Evolutionary conservation across 306 rosid genomes (phyloP), one percentile per base, ranked within the genome.

Genomic region (Elaeagnus macrophylla): DNA sequence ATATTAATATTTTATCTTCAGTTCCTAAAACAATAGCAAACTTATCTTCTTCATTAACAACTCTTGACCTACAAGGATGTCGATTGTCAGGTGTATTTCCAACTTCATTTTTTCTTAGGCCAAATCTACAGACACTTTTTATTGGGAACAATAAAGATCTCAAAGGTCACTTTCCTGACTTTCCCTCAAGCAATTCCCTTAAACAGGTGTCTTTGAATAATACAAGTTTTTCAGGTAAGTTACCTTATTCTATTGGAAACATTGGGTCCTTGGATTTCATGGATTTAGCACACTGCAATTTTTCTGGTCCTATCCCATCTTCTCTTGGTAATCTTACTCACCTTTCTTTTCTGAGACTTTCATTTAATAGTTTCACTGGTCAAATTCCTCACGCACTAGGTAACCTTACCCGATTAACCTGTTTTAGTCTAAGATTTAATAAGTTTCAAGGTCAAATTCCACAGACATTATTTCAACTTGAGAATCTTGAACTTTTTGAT

Each of bases 21-120:
- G 8, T 48, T 5, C 70, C 51, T 7, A 1, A 51, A 40, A 51
- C 15, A 8, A 8, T 77, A 5, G 45, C 59, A 13, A 68, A 77
- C 57, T 14, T 66, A 13, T 43, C 68, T 14, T 77, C 64, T 10
- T 20, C 25, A 20, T 64, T 77, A 38, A 10, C 17, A 2, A 0
- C 0, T 37, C 59, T 77, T 0, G 3, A 0, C 2, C 51, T 72
- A 6, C 1, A 0, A 2, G 0, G 0, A 0, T 65, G 51, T 48
- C 2, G 5, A 1, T 25, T 65, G 43, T 1, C 39, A 2, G 69
- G 70, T 5, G 20, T 48, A 25, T 38, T 65, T 10, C 63, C 70
- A 39, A 7, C 3, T 0, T 37, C 44, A 1, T 48, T 65, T 47
- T 56, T 65, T 39, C 36, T 55, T 1, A 49, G 48, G 11, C 50